Base-by-base conservation (phyloP, 2,329 filamentous ascomycete genomes). In the Diplodia seriata region DNA sequence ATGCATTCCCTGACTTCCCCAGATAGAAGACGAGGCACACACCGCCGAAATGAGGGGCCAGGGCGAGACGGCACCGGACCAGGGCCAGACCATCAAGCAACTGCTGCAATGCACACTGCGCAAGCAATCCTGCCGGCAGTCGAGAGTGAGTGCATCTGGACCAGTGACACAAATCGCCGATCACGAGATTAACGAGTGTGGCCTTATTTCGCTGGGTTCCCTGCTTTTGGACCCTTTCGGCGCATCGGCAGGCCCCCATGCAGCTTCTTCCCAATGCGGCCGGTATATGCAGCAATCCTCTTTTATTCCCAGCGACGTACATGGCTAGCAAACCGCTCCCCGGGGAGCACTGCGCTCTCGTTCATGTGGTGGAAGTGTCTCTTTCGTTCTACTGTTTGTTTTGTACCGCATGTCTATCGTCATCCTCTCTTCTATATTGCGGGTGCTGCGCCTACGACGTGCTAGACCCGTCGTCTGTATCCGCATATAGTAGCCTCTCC, bases 121-220 rank as follows among this genome's bases (percentile, higher is more conserved):
- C 59, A 63, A 63, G 59, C 59, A 63, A 63, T 63, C 59, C 59
- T 63, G 47, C 59, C 59, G 59, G 59, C 59, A 63, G 59, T 63
- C 59, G 33, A 62, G 50, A 51, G 57, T 6, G 8, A 33, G 31
- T 50, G 20, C 50, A 63, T 51, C 47, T 63, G 8, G 23, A 3
- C 8, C 31, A 11, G 59, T 51, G 33, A 26, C 47, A 50, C 47
- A 63, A 33, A 63, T 51, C 59, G 43, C 59, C 59, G 47, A 63
- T 63, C 59, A 63, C 59, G 59, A 63, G 59, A 63, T 61, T 61
- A 20, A 61, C 57, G 57, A 61, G 11, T 4, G 40, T 36, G 40
- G 26, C 54, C 47, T 31, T 15, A 12, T 51, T 63, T 38, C 15
- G 56, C 38, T 29, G 9, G 7, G 18, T 33, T 49, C 56, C 56